These are phyloP conservation scores for Sarocladium strictum DNA, from an alignment of 2,329 filamentous ascomycete species.

Conservation along the genomic window DNA sequence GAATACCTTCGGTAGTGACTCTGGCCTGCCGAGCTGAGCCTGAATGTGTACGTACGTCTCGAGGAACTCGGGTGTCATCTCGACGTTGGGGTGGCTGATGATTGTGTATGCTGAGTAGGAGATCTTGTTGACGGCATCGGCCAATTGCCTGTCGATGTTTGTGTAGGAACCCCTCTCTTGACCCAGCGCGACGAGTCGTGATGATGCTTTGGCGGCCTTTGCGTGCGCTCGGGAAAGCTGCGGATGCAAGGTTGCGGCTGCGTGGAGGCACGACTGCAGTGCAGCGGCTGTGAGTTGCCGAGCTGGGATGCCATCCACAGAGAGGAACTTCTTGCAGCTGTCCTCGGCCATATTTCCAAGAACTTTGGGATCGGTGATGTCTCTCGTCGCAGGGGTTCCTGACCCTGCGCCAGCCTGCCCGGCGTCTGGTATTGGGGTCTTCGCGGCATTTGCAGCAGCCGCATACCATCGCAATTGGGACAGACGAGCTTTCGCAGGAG, in stretches of 20 bases:
- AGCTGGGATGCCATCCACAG: slow-evolving; percentile 37
- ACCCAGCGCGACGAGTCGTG: slow-evolving; percentile 45
- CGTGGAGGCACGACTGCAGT: slow-evolving; percentile 38
- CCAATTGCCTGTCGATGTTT: slow-evolving; percentile 27
- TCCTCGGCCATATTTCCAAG: slow-evolving; percentile 36
- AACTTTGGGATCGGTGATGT: slow-evolving; percentile 31
- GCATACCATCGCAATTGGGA: background rate
- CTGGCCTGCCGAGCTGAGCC: slow-evolving; percentile 63
- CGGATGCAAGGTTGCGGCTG: slow-evolving; percentile 37
- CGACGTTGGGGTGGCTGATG: slow-evolving; percentile 67
- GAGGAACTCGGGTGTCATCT: slow-evolving; percentile 70
- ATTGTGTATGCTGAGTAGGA: slow-evolving; percentile 62
- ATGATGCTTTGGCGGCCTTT: slow-evolving; percentile 37
- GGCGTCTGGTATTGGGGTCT: background rate
- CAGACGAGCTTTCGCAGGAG: background rate
- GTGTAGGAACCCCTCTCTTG: slow-evolving; percentile 23
- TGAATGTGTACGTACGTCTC: slow-evolving; percentile 72
- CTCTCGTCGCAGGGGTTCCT: slow-evolving; percentile 10
- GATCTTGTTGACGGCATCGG: slow-evolving; percentile 43
- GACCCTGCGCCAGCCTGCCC: background rate
- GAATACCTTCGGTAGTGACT: slow-evolving; percentile 74
- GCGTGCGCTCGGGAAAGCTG: slow-evolving; percentile 32
- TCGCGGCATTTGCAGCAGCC: background rate
- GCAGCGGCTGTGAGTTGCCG: slow-evolving; percentile 36
- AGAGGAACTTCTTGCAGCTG: slow-evolving; percentile 36